phyloP scores from a whole-genome alignment of 176 grass and related monocot genomes.

The Cymbopogon citratus region DNA sequence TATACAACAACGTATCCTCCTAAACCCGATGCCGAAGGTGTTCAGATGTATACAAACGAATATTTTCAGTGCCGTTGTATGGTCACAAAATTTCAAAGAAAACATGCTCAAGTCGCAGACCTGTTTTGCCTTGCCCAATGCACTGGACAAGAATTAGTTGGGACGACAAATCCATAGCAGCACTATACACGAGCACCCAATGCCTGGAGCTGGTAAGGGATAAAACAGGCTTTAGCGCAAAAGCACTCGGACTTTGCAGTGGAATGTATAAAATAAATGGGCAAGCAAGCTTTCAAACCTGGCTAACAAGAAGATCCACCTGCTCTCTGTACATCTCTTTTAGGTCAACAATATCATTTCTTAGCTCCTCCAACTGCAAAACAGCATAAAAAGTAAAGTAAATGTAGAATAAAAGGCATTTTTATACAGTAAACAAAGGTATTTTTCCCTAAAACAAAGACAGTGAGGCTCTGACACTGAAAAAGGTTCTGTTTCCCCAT shows the following conservation, averaged over 20 bases:
- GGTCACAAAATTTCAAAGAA: conserved; percentile 10
- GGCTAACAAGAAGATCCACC: conserved; percentile 99
- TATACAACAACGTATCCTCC: conserved; percentile 49
- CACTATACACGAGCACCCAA: conserved; percentile 49
- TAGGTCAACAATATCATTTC: conserved; percentile 93
- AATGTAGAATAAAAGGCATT: not conserved
- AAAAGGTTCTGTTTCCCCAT: no score
- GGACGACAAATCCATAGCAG: not conserved
- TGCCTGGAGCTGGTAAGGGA: conserved; percentile 35
- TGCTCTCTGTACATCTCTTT: conserved; percentile 99
- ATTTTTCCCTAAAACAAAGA: no score
- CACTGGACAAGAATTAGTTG: not conserved
- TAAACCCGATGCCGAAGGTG: conserved; percentile 1
- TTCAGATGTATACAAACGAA: conserved; percentile 28
- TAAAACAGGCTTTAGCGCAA: not conserved
- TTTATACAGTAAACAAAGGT: not conserved
- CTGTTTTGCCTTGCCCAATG: not conserved
- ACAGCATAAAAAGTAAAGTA: not conserved
- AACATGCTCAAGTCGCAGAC: conserved; percentile 15
- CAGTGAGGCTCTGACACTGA: no score
- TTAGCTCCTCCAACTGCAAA: conserved; percentile 90
- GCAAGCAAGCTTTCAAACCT: conserved; percentile 44
- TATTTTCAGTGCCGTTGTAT: conserved; percentile 30
- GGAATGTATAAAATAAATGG: not conserved
- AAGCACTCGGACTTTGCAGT: not conserved